phyloP scores from a whole-genome alignment of 2,329 filamentous ascomycete species.

The Fusarium nelsonii region DNA sequence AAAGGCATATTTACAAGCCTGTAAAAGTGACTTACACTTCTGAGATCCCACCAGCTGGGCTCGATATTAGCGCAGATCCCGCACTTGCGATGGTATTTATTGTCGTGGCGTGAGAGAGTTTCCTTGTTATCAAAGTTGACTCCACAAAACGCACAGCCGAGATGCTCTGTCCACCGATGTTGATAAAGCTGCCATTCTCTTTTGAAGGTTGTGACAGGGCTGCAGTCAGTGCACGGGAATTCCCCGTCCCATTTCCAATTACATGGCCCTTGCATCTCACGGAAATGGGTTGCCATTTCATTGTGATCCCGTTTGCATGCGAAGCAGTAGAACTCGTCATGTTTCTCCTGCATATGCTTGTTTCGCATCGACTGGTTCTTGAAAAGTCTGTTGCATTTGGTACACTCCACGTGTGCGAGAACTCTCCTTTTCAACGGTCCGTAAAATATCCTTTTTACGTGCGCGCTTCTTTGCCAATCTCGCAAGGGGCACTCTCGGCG shows the following conservation, averaged over 20 bases:
- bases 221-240: no score
- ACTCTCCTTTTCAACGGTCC: neutral
- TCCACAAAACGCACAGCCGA: neutral
- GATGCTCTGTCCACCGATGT: neutral
- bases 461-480: neutral
- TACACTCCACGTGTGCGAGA: neutral
- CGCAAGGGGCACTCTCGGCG: neutral
- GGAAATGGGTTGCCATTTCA: no score
- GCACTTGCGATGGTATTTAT: neutral
- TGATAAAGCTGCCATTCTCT: no score
- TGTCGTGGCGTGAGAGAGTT: neutral
- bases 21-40: neutral
- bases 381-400: neutral
- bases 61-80: neutral
- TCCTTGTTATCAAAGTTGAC: neutral
- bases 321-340: neutral
- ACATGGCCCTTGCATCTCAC: no score
- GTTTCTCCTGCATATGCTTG: neutral
- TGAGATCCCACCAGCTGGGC: rapidly evolving
- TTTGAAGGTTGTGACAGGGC: no score
- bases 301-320: no score
- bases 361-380: neutral
- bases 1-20: neutral
- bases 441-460: neutral
- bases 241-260: no score